Percentiles rank a stretch among this genome's conserved stretches.
Evolutionary conservation across 202 grass and related monocot genomes (phyloP).

Genomic region (Carex sylvatica): DNA sequence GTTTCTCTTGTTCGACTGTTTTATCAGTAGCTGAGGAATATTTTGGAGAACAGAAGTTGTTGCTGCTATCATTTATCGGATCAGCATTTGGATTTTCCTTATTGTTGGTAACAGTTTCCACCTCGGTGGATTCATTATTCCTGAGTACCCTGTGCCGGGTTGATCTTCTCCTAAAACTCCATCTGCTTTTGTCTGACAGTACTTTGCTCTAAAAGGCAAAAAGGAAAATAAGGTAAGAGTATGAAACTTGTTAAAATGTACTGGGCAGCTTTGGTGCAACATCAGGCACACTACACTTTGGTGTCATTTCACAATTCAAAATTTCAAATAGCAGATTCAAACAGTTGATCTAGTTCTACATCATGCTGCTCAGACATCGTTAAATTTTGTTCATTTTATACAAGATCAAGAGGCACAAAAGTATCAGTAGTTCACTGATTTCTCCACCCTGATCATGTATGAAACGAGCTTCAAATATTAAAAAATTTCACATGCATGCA

Average conservation of each 20-base stretch:
- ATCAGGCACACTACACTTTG: neutral
- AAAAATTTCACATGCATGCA: neutral
- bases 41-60: slow-evolving; percentile 52
- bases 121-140: slow-evolving; percentile 71
- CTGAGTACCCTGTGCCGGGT: slow-evolving; percentile 84
- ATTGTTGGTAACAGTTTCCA: slow-evolving; percentile 60
- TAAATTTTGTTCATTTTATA: slow-evolving; percentile 1
- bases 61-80: slow-evolving; percentile 28
- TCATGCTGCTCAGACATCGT: neutral
- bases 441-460: neutral
- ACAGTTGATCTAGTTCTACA: slow-evolving; percentile 16
- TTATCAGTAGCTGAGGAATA: slow-evolving; percentile 73
- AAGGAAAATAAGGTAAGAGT: neutral
- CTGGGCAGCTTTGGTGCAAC: neutral
- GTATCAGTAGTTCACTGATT: neutral
- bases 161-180: slow-evolving; percentile 97
- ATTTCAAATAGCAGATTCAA: slow-evolving; percentile 13
- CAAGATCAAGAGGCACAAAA: slow-evolving; percentile 25
- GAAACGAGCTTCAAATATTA: neutral
- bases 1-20: slow-evolving; percentile 39
- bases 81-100: slow-evolving; percentile 74
- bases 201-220: slow-evolving; percentile 56
- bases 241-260: slow-evolving; percentile 21
- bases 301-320: slow-evolving; percentile 19
- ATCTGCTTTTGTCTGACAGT: slow-evolving; percentile 86